Conservation (phyloP, 1,139 yeast species). For the Arxiozyma slooffiae region DNA sequence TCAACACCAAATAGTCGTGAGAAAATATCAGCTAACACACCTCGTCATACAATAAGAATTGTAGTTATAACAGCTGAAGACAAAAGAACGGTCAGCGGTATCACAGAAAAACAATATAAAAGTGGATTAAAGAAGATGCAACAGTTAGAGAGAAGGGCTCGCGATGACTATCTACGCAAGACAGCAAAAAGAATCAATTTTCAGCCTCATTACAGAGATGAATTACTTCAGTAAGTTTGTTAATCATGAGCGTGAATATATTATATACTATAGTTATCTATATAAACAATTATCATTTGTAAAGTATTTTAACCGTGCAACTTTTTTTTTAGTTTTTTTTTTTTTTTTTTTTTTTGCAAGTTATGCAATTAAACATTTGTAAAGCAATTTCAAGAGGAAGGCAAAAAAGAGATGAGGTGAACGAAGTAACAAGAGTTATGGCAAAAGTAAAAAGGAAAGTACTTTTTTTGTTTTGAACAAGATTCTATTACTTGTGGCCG, state of each 20-base stretch:
- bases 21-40: conserved; percentile 30
- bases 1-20: conserved; percentile 60
- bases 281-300: no score
- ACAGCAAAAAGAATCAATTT: conserved; percentile 46
- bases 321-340: neutral
- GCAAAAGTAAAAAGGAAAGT: no score
- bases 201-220: conserved; percentile 60
- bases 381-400: no score
- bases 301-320: neutral
- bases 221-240: conserved; percentile 33
- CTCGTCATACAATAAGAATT: conserved; percentile 30
- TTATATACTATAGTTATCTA: no score
- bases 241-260: no score
- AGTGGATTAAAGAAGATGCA: conserved; percentile 39
- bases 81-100: conserved; percentile 37
- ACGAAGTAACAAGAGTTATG: no score
- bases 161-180: conserved; percentile 41
- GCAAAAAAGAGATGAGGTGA: no score
- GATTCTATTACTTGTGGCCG: no score
- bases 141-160: conserved; percentile 39
- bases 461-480: neutral
- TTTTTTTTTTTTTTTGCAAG: no score
- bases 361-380: no score
- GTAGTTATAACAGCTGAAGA: conserved; percentile 44
- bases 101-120: conserved; percentile 37